phyloP scores from a whole-genome alignment of 1,284 basidiomycete genomes.

The Singerocomus inundabilis region DNA sequence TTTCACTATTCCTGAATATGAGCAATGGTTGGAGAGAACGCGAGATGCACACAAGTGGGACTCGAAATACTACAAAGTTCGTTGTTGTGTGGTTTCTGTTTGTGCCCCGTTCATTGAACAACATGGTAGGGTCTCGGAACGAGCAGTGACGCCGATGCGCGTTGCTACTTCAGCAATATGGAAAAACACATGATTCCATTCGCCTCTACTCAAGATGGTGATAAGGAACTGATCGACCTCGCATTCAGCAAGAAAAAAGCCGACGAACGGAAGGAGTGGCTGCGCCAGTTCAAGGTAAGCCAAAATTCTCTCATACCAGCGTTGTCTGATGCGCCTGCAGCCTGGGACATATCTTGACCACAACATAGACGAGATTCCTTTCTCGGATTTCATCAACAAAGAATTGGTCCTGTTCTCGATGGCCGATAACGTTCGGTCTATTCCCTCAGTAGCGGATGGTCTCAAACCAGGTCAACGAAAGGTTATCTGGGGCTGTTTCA shows the following conservation, averaged over 20 bases:
- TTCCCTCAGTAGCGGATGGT: conserved; percentile 91
- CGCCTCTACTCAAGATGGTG: conserved; percentile 76
- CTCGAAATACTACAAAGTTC: conserved; percentile 95
- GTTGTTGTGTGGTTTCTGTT: conserved; percentile 15
- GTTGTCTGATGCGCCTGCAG: conserved; percentile 39
- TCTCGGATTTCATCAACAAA: conserved; percentile 96
- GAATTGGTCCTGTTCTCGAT: conserved; percentile 99
- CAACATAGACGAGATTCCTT: conserved; percentile 82
- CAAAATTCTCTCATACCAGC: not conserved
- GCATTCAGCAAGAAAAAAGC: conserved; percentile 99
- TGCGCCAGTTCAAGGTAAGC: conserved; percentile 84
- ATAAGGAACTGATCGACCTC: conserved; percentile 90
- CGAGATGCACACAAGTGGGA: conserved; percentile 85
- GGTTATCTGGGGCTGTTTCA: conserved; percentile 95
- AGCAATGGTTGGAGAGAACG: conserved; percentile 85
- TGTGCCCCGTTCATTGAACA: conserved; percentile 1
- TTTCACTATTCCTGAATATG: conserved; percentile 98
- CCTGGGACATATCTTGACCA: conserved; percentile 97
- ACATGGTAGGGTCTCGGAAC: conserved; percentile 87
- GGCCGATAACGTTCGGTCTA: conserved; percentile 97
- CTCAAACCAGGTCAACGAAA: conserved; percentile 99
- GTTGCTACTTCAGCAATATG: conserved; percentile 93
- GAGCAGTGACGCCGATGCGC: conserved; percentile 84
- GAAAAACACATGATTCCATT: conserved; percentile 95
- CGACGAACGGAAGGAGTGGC: conserved; percentile 98